Evolutionary conservation across 2,329 filamentous ascomycete species (phyloP).

Genomic region (Hymenoscyphus scutula): DNA sequence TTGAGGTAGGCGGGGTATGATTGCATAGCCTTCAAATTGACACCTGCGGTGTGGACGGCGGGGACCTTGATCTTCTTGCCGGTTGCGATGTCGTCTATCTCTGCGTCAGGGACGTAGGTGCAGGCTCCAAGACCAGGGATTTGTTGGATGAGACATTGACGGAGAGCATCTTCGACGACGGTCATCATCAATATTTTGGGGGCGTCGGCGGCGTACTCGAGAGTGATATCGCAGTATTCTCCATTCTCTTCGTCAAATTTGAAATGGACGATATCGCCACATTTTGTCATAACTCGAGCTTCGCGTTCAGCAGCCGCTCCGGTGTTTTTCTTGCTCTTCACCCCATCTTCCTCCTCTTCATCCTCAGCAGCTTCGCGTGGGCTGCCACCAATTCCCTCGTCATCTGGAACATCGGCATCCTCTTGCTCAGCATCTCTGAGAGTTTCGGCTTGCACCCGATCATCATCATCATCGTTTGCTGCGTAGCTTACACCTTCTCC

Average conservation of each 20-base stretch:
- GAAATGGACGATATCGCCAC: conserved; percentile 70
- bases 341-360: conserved; percentile 39
- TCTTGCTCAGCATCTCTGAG: conserved; percentile 57
- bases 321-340: conserved; percentile 30
- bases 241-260: conserved; percentile 73
- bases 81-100: conserved; percentile 46
- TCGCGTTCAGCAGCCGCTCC: conserved; percentile 45
- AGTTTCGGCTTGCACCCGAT: conserved; percentile 65
- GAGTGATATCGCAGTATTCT: conserved; percentile 73
- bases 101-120: conserved; percentile 61
- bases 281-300: conserved; percentile 61
- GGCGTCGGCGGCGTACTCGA: conserved; percentile 76
- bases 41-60: conserved; percentile 75
- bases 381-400: conserved; percentile 52
- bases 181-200: conserved; percentile 93
- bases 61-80: conserved; percentile 50
- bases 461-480: conserved; percentile 88
- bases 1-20: conserved; percentile 82
- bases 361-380: conserved; percentile 39
- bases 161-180: conserved; percentile 78
- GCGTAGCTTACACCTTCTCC: conserved; percentile 84
- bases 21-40: conserved; percentile 90
- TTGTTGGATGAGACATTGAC: conserved; percentile 80
- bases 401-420: conserved; percentile 50
- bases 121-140: conserved; percentile 75